Evolutionary conservation across 2,329 filamentous ascomycete species (phyloP).

Genomic region (Monosporascus sp.): DNA sequence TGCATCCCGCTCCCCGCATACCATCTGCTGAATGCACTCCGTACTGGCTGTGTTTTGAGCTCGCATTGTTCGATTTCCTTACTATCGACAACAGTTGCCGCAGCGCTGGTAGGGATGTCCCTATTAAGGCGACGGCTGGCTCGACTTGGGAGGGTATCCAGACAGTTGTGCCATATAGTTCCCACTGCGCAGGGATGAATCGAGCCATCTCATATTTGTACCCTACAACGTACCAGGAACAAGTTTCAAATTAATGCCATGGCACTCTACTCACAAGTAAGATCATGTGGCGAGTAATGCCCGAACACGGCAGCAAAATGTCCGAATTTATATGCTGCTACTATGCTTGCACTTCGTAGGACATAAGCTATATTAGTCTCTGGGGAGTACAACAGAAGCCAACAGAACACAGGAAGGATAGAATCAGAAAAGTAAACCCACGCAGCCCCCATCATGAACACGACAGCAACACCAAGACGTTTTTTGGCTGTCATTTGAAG

Average conservation of each 20-base stretch:
- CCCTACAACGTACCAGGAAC: constrained; percentile 4
- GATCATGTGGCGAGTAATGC: constrained; percentile 9
- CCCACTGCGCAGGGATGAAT: constrained; percentile 20
- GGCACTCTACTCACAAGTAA: constrained; percentile 11
- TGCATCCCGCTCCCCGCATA: too few relatives aligned
- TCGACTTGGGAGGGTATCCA: constrained; percentile 24
- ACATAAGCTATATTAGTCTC: background rate
- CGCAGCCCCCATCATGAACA: constrained; percentile 18
- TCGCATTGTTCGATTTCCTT: too few relatives aligned
- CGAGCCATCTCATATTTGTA: constrained; percentile 14
- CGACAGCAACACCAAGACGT: constrained; percentile 12
- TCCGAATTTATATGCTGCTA: constrained; percentile 19
- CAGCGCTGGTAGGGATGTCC: constrained; percentile 19
- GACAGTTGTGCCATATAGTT: constrained; percentile 19
- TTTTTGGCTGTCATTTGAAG: constrained; percentile 17
- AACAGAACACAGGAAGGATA: too few relatives aligned
- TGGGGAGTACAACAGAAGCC: background rate
- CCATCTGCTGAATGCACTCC: background rate
- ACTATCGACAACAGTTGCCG: background rate
- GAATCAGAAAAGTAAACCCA: background rate
- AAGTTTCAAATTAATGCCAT: background rate
- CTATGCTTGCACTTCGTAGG: constrained; percentile 11
- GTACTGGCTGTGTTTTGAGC: background rate
- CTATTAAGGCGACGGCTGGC: constrained; percentile 20
- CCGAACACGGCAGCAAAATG: constrained; percentile 11